These are phyloP conservation scores for Vinca minor DNA, from an alignment of 257 asterid species.

Conservation along the genomic window DNA sequence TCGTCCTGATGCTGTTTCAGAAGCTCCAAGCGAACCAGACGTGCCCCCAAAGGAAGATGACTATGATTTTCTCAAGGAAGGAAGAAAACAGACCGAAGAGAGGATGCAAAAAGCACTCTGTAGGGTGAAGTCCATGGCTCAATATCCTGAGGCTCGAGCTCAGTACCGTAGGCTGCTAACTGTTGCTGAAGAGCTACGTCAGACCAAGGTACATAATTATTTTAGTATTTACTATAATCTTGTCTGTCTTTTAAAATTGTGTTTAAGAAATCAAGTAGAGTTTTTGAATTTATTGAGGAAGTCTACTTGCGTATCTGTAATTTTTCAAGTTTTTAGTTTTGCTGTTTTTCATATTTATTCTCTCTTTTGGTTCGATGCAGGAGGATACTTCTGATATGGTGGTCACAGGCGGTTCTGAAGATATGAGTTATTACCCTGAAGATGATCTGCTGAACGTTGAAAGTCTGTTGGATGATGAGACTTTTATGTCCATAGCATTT, in stretches of 20 bases:
- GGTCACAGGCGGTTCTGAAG: constrained; percentile 32
- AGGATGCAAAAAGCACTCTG: constrained; percentile 79
- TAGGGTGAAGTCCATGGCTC: constrained; percentile 90
- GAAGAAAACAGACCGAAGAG: constrained; percentile 81
- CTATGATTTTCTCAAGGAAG: constrained; percentile 73
- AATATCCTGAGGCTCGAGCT: constrained; percentile 79
- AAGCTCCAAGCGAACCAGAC: constrained; percentile 28
- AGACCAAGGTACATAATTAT: constrained; percentile 48
- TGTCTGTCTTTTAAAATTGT: too few relatives aligned
- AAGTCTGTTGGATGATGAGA: constrained; percentile 61
- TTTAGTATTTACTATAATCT: too few relatives aligned
- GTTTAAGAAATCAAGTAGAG: not conserved
- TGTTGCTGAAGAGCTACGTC: constrained; percentile 76
- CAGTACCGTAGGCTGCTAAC: constrained; percentile 85
- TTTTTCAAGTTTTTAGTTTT: too few relatives aligned
- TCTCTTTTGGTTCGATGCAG: too few relatives aligned
- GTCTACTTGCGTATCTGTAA: too few relatives aligned
- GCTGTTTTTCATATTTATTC: too few relatives aligned
- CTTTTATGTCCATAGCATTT: constrained; percentile 70
- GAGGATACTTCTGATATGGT: constrained; percentile 38
- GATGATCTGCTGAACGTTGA: constrained; percentile 66
- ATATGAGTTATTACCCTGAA: constrained; percentile 35
- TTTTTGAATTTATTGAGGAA: not conserved
- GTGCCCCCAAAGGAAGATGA: constrained; percentile 52
- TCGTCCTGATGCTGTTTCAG: constrained; percentile 42